Evolutionary conservation across 441 rosid genomes (phyloP), one percentile per base, ranked within the genome.

Genomic region (Pelargonium citronellum): DNA sequence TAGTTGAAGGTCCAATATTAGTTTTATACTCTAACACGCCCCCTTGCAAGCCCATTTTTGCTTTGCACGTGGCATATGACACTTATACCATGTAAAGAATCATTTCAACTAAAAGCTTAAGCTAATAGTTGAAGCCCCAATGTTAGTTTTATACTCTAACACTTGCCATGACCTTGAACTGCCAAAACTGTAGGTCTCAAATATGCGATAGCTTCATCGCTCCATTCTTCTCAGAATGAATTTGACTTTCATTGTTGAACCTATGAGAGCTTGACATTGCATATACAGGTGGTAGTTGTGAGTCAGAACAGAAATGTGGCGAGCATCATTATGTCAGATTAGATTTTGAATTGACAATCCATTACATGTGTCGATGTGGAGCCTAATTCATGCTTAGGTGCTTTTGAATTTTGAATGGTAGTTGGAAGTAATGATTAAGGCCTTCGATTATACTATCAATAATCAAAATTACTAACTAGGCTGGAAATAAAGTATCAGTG

Each of bases 341-440:
- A 55, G 61, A 17, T 17, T 55, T 16, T 55, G 61, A 15, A 17
- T 15, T 15, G 61, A 55, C 9, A 55, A 16, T 55, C 61, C 61
- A 15, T 5, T 55, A 55, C 16, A 20, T 43, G 47, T 55, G 61
- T 55, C 22, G 16, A 55, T 17, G 64, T 60, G 34, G 64, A 12
- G 64, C 64, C 64, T 60, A 19, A 22, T 60, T 60, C 64, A 22
- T 60, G 13, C 2, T 60, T 17, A 60, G 64, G n/a, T 22, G 30
- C 37, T 60, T 60, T 60, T 10, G 64, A 10, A 60, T 19, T 60
- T 60, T 60, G 64, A 60, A 20, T 10, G 64, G 22, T 60, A 30
- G 64, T 22, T 10, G 64, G 22, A 60, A 20, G 64, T 30, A 60
- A 60, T 60, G 34, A 20, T 60, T 60, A 60, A 60, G 13, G 22